Conservation (phyloP, 1,284 basidiomycete genomes). For the Termitomyces sp. region DNA sequence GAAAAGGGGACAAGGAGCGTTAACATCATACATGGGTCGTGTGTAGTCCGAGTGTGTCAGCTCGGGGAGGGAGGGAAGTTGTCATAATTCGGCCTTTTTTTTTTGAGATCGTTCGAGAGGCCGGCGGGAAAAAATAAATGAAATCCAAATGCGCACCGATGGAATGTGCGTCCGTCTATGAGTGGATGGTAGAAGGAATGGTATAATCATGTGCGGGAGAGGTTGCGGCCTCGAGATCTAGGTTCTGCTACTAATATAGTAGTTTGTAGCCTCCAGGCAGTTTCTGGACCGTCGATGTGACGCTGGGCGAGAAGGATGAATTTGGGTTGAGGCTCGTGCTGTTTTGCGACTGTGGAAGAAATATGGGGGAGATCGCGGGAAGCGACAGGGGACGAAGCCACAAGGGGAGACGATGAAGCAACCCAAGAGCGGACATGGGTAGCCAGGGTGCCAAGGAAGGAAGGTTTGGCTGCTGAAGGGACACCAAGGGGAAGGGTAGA, state of each 20-base stretch:
- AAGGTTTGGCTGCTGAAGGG: constrained; percentile 16
- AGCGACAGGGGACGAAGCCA: constrained; percentile 7
- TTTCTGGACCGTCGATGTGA: constrained; percentile 10
- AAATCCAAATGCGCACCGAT: neutral
- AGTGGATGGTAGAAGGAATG: constrained; percentile 4
- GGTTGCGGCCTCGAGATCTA: constrained; percentile 30
- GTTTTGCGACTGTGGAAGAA: constrained; percentile 1
- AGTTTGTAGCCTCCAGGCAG: constrained; percentile 15
- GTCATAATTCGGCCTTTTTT: constrained; percentile 14
- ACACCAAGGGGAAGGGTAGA: constrained; percentile 28
- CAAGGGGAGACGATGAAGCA: constrained; percentile 16
- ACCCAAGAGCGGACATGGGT: constrained; percentile 35
- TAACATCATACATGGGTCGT: constrained; percentile 11
- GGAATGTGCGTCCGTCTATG: constrained; percentile 10
- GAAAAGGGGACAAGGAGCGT: constrained; percentile 10
- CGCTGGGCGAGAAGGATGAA: constrained; percentile 19
- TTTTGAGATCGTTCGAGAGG: constrained; percentile 5
- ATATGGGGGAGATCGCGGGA: constrained; percentile 7
- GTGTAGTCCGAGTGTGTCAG: constrained; percentile 6
- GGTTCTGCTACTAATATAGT: constrained; percentile 19
- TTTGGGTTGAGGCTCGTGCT: constrained; percentile 13
- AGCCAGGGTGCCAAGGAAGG: constrained; percentile 25
- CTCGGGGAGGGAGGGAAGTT: constrained; percentile 5
- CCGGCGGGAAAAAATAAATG: neutral
- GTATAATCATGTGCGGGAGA: constrained; percentile 21